Evolutionary conservation across 768 basidiomycete genomes (phyloP).

Genomic region (Lentinula aciculospora): DNA sequence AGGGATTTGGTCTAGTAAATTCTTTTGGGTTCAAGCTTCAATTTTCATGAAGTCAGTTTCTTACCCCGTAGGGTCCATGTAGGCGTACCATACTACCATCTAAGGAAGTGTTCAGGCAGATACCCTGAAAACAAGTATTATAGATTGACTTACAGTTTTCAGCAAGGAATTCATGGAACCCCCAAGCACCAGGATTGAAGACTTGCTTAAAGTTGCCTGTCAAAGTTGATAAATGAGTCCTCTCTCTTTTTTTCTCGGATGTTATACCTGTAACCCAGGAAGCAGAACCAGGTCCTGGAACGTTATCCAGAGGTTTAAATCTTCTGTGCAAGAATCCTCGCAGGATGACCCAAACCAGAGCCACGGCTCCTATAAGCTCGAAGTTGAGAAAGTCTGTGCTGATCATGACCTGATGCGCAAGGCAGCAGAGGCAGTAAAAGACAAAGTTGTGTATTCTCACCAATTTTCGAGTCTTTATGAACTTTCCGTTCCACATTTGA

Average conservation of each 20-base stretch:
- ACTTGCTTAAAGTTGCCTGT: background rate
- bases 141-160: background rate
- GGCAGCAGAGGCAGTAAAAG: background rate
- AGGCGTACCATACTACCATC: background rate
- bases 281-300: background rate
- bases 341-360: background rate
- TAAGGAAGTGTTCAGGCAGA: background rate
- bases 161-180: background rate
- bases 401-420: background rate
- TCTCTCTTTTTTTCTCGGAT: background rate
- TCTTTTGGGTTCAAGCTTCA: background rate
- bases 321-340: background rate
- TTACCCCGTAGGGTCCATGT: background rate
- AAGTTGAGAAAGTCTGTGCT: background rate
- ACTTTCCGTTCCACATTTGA: background rate
- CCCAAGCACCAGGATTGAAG: slow-evolving; percentile 1
- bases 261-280: background rate
- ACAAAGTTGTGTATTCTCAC: background rate
- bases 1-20: background rate
- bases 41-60: too few species aligned
- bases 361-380: background rate
- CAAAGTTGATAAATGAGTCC: too few species aligned
- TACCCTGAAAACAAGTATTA: background rate
- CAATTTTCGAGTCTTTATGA: background rate
- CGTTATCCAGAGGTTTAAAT: background rate